Evolutionary conservation across 2,329 filamentous ascomycete species (phyloP).

Genomic region (Apiospora aurea): DNA sequence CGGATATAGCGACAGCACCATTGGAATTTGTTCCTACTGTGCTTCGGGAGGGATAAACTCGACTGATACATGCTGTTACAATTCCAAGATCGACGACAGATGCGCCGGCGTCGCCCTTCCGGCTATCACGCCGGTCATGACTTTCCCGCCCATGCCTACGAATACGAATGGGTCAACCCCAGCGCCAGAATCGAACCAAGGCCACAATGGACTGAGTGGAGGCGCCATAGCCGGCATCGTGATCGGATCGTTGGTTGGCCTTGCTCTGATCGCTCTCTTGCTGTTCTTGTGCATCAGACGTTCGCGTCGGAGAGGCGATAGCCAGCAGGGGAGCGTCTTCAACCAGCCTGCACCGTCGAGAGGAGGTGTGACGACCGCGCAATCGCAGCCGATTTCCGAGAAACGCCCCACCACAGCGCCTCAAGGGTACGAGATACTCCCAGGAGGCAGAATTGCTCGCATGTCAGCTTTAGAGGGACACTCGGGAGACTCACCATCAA

Average conservation of each 20-base stretch:
- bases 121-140: constrained; percentile 73
- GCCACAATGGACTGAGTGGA: constrained; percentile 66
- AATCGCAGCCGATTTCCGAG: constrained; percentile 27
- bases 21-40: constrained; percentile 89
- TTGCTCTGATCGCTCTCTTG: constrained; percentile 72
- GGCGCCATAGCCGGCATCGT: constrained; percentile 92
- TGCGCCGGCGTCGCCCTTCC: constrained; percentile 83
- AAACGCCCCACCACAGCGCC: constrained; percentile 38
- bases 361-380: constrained; percentile 49
- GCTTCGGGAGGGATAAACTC: constrained; percentile 83
- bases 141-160: constrained; percentile 55
- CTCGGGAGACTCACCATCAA: constrained; percentile 66
- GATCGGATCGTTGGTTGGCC: constrained; percentile 77
- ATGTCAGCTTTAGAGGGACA: constrained; percentile 93
- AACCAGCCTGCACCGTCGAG: constrained; percentile 86
- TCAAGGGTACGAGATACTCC: constrained; percentile 75
- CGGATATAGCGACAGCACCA: constrained; percentile 75
- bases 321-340: constrained; percentile 77
- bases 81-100: constrained; percentile 73
- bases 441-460: constrained; percentile 87
- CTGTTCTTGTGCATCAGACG: constrained; percentile 71
- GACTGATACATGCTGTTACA: constrained; percentile 94
- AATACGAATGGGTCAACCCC: constrained; percentile 40
- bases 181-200: constrained; percentile 34
- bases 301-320: constrained; percentile 59